Conservation (phyloP, 2,329 filamentous ascomycete species). For the Simplicillium aogashimaense region DNA sequence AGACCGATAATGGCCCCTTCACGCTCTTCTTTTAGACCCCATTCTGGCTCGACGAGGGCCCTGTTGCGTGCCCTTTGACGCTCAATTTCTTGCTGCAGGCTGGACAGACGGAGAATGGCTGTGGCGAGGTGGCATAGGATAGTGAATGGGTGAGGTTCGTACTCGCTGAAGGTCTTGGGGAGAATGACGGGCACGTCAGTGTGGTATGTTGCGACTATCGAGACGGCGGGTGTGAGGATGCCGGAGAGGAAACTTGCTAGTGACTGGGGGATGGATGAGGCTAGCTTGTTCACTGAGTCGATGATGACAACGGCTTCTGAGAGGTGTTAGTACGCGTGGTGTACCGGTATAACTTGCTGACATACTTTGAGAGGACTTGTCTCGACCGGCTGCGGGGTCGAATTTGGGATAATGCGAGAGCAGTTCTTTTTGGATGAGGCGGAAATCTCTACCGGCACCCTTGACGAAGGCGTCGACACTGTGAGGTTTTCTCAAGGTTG, state of each 20-base stretch:
- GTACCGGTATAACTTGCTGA: no score
- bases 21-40: constrained; percentile 65
- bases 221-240: constrained; percentile 54
- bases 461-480: constrained; percentile 59
- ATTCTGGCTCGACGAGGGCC: constrained; percentile 65
- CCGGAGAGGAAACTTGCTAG: constrained; percentile 62
- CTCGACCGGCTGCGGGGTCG: constrained; percentile 24
- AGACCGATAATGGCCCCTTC: constrained; percentile 72
- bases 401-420: constrained; percentile 33
- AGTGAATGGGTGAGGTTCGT: constrained; percentile 60
- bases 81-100: constrained; percentile 64
- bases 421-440: constrained; percentile 50
- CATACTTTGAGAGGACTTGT: constrained; percentile 33
- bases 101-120: constrained; percentile 64
- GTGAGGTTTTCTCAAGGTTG: constrained; percentile 55
- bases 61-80: constrained; percentile 67
- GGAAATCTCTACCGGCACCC: constrained; percentile 48
- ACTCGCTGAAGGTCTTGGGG: constrained; percentile 33
- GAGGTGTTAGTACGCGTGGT: constrained; percentile 10
- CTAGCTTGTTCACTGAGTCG: constrained; percentile 66
- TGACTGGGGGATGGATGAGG: constrained; percentile 40
- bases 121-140: constrained; percentile 81
- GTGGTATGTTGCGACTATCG: constrained; percentile 75
- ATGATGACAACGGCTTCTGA: constrained; percentile 66
- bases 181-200: constrained; percentile 58